Percentiles rank a stretch among this genome's conserved stretches.
phyloP scores from a whole-genome alignment of 495 filamentous ascomycete species.

The Daldinia decipiens region DNA sequence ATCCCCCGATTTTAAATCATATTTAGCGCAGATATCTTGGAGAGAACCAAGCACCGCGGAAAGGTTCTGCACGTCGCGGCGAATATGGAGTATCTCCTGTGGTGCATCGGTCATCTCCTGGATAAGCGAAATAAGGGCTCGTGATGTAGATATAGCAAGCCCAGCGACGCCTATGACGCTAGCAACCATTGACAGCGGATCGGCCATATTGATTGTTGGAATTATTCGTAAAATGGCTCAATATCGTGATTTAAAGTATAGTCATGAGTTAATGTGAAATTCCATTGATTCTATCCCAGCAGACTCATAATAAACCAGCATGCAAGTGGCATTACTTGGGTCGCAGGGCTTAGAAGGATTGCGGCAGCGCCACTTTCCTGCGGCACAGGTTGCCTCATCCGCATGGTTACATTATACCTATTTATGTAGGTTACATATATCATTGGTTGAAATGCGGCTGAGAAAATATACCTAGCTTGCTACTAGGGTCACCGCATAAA shows the following conservation, averaged over 20 bases:
- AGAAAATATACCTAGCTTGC: neutral
- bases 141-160: constrained; percentile 32
- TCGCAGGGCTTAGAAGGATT: neutral
- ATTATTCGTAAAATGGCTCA: neutral
- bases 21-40: constrained; percentile 18
- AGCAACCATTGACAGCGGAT: constrained; percentile 37
- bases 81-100: constrained; percentile 32
- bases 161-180: constrained; percentile 34
- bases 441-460: neutral
- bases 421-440: too few relatives aligned
- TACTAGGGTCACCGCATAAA: too few relatives aligned
- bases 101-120: constrained; percentile 36
- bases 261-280: neutral
- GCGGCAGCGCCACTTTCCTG: neutral
- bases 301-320: neutral
- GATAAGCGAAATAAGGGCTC: constrained; percentile 27
- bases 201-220: constrained; percentile 21
- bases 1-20: constrained; percentile 25
- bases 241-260: neutral
- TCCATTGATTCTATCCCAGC: neutral
- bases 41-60: constrained; percentile 29
- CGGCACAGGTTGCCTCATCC: neutral
- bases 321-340: neutral
- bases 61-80: constrained; percentile 36
- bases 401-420: neutral